Base-by-base conservation (phyloP, 1,139 yeast genomes). In the Taphrina betulina region DNA sequence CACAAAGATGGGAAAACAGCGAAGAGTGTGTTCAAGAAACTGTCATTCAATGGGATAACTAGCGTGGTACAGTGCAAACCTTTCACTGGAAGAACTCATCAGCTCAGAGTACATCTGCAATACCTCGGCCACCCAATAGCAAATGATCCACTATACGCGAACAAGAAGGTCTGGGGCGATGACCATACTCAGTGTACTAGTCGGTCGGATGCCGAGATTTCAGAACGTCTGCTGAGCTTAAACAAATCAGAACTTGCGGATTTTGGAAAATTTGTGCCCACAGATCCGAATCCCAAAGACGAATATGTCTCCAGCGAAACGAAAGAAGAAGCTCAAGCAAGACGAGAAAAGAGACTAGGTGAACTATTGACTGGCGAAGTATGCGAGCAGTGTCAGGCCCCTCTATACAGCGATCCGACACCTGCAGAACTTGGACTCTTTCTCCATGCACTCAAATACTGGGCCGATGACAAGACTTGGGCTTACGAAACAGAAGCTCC, bases 21-120 rank as follows among this genome's bases (percentile, higher is more conserved):
- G 53, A 67, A 64, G 31, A 74, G 77, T 2, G 68, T 70, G 12
- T 85, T 83, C 66, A 72, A 71, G 50, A 69, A 88, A 33, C 69
- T 85, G 1, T 76, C 82, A 1, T 83, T 76, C 65, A 87, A 84
- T 64, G 80, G 83, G 1, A 67, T 67, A 4, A 72, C 83, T 0
- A 80, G 95, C 58, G 75, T 92, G 34, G 96, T 92, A 2, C 76
- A 82, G 58, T 90, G 97, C 68, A 77, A 74, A 60, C 98, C 98
- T 0, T 70, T 78, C 17, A 90, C 98, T 0, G 98, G 98, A 0
- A 75, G 98, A 65, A 87, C 97, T 0, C 98, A 92, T 68, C 98
- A 92, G 67, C 88, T 92, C 52, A 73, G 98, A 56, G 95, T 92
- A 0, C 98, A 92, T 71, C 71, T 92, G 57, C 96, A 90, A 68